A percentile compares a stretch with the other conserved stretches of the same genome.
Conservation (phyloP, 768 basidiomycete genomes). For the Naganishia randhawae region DNA sequence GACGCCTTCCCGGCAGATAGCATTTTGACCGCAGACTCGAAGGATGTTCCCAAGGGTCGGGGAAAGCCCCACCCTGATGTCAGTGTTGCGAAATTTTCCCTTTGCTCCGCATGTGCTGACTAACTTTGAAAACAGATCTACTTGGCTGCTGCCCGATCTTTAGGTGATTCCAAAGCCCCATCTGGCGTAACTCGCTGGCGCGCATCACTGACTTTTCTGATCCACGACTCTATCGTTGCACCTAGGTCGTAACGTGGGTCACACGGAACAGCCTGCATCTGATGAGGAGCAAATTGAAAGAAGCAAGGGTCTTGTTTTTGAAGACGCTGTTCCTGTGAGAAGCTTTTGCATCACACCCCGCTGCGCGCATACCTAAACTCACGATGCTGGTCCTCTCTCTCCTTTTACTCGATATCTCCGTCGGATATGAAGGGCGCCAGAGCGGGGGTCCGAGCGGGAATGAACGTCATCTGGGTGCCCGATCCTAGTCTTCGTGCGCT, state of each 20-base stretch:
- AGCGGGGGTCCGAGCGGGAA: conserved; percentile 48
- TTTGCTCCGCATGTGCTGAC: background rate
- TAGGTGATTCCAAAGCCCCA: conserved; percentile 35
- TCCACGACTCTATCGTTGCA: background rate
- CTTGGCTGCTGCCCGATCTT: conserved; percentile 45
- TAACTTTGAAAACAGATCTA: conserved; percentile 33
- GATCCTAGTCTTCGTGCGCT: conserved; percentile 41
- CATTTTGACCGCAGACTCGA: conserved; percentile 48
- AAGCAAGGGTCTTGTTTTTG: conserved; percentile 44
- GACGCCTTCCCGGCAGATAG: conserved; percentile 39
- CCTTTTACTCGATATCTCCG: conserved; percentile 7
- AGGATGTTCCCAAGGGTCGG: conserved; percentile 43
- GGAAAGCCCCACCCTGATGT: conserved; percentile 48
- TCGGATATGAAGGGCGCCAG: conserved; percentile 36
- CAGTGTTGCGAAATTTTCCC: background rate
- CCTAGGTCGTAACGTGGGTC: conserved; percentile 44
- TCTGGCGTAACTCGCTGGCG: background rate
- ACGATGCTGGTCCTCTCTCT: background rate
- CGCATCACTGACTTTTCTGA: background rate
- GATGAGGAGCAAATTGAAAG: conserved; percentile 39
- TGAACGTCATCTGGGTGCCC: conserved; percentile 50
- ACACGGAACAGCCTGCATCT: conserved; percentile 36
- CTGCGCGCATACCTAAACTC: background rate
- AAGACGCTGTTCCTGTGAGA: conserved; percentile 45
- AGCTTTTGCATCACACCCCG: background rate